phyloP scores from a whole-genome alignment of 2,329 filamentous ascomycete genomes.

The Cadophora gregata region DNA sequence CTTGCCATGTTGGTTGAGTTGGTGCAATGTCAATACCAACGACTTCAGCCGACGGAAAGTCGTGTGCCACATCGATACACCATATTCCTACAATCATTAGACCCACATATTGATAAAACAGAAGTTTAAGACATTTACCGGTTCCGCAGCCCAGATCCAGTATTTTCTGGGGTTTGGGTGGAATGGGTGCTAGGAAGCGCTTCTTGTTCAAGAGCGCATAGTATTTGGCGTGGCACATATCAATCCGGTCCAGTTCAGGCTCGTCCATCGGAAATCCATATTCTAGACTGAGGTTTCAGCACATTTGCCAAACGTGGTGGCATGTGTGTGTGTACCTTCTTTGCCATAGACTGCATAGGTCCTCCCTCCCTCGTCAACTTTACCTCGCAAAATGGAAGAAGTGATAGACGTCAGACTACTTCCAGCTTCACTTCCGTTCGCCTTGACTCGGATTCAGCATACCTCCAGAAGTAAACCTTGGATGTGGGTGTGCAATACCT shows the following conservation, averaged over 20 bases:
- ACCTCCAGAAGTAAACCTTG: not conserved
- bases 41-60: not conserved
- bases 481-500: not conserved
- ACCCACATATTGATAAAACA: not conserved
- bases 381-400: not conserved
- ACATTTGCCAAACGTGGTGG: not conserved
- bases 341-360: not conserved
- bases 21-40: not conserved
- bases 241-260: constrained; percentile 46
- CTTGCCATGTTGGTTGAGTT: not conserved
- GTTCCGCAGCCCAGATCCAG: not conserved
- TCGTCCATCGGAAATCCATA: constrained; percentile 49
- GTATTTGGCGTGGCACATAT: constrained; percentile 47
- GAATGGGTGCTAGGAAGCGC: not conserved
- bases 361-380: not conserved
- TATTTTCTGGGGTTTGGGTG: not conserved
- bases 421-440: not conserved
- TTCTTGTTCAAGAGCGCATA: constrained; percentile 27
- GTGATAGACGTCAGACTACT: not conserved
- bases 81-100: not conserved
- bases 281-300: constrained; percentile 36
- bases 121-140: not conserved
- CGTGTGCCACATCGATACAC: not conserved
- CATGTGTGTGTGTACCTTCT: not conserved
- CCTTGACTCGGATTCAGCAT: not conserved